phyloP scores from a whole-genome alignment of 2,329 filamentous ascomycete genomes.

The Exophiala bonariae region DNA sequence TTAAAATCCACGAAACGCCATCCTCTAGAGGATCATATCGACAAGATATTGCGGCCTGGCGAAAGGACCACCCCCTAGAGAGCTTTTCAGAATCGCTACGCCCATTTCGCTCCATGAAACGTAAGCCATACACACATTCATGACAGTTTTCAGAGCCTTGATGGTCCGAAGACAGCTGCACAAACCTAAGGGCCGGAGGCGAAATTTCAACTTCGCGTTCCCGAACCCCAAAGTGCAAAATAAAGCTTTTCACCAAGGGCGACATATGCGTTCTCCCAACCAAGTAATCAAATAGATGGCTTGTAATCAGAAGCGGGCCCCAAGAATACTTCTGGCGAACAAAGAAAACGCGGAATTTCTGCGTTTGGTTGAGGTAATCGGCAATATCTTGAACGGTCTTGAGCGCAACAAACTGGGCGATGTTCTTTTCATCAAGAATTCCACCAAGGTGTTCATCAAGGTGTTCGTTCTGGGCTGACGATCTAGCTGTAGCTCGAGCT shows the following conservation, averaged over 20 bases:
- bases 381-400: not conserved
- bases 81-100: not conserved
- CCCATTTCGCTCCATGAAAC: no score
- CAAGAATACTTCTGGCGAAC: conserved; percentile 1
- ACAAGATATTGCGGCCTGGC: not conserved
- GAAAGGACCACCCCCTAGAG: conserved; percentile 2
- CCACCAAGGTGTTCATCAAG: no score
- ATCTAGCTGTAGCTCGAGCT: no score
- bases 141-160: no score
- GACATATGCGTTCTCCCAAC: not conserved
- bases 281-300: not conserved
- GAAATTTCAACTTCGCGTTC: no score
- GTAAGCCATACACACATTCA: no score
- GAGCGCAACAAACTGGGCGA: not conserved
- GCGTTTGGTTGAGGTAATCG: not conserved
- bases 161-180: no score
- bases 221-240: no score
- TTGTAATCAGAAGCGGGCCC: not conserved
- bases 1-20: not conserved
- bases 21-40: not conserved
- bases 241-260: not conserved
- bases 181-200: no score
- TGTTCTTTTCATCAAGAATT: no score
- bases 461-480: no score
- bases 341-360: not conserved